phyloP scores from a whole-genome alignment of 176 grass and related monocot species.

The Musa itinerans region DNA sequence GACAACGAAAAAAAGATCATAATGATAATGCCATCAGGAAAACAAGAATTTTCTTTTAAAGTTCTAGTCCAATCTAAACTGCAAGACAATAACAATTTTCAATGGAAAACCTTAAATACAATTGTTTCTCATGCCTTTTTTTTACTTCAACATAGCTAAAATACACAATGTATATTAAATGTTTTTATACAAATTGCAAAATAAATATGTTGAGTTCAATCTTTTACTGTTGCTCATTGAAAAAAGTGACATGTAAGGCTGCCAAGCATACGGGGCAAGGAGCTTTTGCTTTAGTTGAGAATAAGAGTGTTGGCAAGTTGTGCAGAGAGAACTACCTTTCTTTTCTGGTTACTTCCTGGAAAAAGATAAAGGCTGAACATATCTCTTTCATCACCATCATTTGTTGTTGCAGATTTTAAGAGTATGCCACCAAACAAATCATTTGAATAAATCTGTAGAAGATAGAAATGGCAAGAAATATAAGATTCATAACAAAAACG shows the following conservation, averaged over 20 bases:
- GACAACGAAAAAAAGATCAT: too few species aligned
- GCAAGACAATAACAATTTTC: too few species aligned
- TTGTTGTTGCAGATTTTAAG: conserved; percentile 56
- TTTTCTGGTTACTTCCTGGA: conserved; percentile 69
- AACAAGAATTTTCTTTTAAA: too few species aligned
- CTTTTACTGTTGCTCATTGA: background rate
- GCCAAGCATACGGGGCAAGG: background rate
- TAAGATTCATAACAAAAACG: background rate
- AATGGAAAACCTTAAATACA: too few species aligned
- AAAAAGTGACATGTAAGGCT: background rate
- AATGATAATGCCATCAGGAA: too few species aligned
- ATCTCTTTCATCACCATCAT: conserved; percentile 77
- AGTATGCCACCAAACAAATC: conserved; percentile 80
- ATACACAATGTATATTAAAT: too few species aligned
- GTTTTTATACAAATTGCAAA: too few species aligned
- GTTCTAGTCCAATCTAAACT: too few species aligned
- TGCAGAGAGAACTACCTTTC: conserved; percentile 16
- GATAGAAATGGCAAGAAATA: background rate
- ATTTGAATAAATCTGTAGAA: conserved; percentile 36
- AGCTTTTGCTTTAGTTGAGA: background rate
- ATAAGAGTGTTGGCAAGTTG: background rate
- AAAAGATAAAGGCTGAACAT: conserved; percentile 82
- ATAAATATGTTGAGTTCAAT: too few species aligned
- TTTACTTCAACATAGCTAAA: too few species aligned
- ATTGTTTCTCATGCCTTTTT: too few species aligned